Conservation (phyloP, 2,329 filamentous ascomycete genomes). For the Cladophialophora psammophila region DNA sequence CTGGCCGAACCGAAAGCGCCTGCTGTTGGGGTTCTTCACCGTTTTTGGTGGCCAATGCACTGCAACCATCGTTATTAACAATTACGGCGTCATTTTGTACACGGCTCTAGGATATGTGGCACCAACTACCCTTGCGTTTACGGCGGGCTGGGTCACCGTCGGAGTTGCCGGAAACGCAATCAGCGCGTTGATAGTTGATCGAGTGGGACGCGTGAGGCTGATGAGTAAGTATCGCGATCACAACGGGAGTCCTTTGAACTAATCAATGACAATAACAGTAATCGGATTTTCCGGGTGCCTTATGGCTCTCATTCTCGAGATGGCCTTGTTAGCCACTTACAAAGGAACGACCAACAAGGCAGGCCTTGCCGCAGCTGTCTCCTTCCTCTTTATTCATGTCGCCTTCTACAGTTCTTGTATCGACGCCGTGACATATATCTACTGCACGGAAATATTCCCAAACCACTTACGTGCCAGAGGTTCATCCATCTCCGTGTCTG, state of each 20-base stretch:
- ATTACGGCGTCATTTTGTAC: constrained; percentile 27
- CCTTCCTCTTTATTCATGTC: constrained; percentile 67
- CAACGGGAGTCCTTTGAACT: constrained; percentile 46
- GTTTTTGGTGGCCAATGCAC: constrained; percentile 22
- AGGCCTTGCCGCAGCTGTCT: constrained; percentile 41
- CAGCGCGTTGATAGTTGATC: constrained; percentile 21
- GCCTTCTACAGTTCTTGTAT: constrained; percentile 22
- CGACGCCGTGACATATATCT: constrained; percentile 22
- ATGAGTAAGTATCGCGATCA: constrained; percentile 21
- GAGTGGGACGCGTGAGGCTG: constrained; percentile 39
- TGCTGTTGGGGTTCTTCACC: constrained; percentile 14
- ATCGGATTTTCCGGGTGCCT: constrained; percentile 33
- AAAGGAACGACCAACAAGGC: constrained; percentile 18
- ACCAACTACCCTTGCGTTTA: constrained; percentile 9
- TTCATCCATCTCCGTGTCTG: constrained; percentile 9
- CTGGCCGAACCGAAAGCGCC: constrained; percentile 19
- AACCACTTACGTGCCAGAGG: constrained; percentile 25
- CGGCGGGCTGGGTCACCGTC: constrained; percentile 18
- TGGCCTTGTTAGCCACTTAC: constrained; percentile 27
- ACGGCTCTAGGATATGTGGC: constrained; percentile 20
- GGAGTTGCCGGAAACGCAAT: constrained; percentile 20
- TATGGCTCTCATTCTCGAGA: constrained; percentile 23
- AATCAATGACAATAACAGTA: constrained; percentile 40
- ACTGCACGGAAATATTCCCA: constrained; percentile 26
- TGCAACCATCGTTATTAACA: constrained; percentile 22